A percentile compares a stretch with the other conserved stretches of the same genome.
Evolutionary conservation across 148 eudicot genomes (phyloP).

Genomic region (Fagopyrum esculentum): DNA sequence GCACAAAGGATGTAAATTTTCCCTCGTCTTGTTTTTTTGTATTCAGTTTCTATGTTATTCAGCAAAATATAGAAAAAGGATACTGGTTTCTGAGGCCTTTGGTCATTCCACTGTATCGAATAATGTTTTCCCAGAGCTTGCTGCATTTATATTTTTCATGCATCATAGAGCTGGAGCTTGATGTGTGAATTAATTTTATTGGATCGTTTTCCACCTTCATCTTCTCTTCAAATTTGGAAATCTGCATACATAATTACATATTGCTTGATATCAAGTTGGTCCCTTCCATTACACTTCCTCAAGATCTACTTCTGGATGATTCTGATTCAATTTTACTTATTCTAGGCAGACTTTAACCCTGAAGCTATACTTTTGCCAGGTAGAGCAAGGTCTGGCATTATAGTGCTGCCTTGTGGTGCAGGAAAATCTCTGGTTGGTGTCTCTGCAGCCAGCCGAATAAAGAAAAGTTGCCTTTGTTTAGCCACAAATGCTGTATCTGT

Average conservation of each 20-base stretch:
- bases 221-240: not conserved
- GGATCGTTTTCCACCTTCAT: not conserved
- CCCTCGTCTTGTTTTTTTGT: not conserved
- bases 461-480: slow-evolving; percentile 92
- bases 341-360: slow-evolving; percentile 3
- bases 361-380: slow-evolving; percentile 37
- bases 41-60: not conserved
- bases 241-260: not conserved
- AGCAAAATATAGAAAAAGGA: not conserved
- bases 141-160: not conserved
- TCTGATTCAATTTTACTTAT: not conserved
- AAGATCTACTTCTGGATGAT: not conserved
- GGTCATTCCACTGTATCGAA: not conserved
- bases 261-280: not conserved
- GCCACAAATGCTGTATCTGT: slow-evolving; percentile 99
- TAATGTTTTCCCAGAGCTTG: not conserved
- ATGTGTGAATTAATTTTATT: not conserved
- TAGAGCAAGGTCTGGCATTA: slow-evolving; percentile 96
- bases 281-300: not conserved
- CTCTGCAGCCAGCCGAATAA: slow-evolving; percentile 89
- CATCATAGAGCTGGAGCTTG: not conserved
- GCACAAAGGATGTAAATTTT: not conserved
- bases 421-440: slow-evolving; percentile 99
- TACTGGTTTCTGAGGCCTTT: not conserved
- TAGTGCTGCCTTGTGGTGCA: slow-evolving; percentile 97